Conservation (phyloP, 257 asterid species). For the Capsicum pubescens region DNA sequence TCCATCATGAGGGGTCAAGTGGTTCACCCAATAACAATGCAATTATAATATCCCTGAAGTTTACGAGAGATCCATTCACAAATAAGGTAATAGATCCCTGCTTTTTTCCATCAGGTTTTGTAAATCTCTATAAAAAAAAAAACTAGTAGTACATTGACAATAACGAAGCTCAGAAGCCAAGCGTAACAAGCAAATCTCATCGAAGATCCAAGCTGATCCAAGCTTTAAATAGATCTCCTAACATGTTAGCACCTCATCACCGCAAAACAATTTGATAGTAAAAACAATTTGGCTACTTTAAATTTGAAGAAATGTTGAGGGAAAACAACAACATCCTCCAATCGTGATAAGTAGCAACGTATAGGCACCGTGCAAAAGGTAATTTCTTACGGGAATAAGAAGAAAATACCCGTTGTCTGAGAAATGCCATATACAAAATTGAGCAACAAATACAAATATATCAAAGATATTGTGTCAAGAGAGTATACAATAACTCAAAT, state of each 20-base stretch:
- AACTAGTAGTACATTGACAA: background rate
- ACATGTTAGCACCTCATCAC: slow-evolving; percentile 79
- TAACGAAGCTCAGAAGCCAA: slow-evolving; percentile 85
- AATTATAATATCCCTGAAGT: background rate
- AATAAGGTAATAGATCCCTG: background rate
- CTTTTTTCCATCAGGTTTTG: slow-evolving; percentile 17
- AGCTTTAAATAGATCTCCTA: slow-evolving; percentile 49
- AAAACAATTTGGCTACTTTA: slow-evolving; percentile 52
- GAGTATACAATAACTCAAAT: slow-evolving; percentile 40
- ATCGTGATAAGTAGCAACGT: slow-evolving; percentile 70
- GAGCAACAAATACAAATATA: slow-evolving; percentile 32
- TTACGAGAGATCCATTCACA: slow-evolving; percentile 10
- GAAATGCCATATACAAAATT: slow-evolving; percentile 37
- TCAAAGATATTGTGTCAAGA: slow-evolving; percentile 72
- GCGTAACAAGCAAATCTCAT: slow-evolving; percentile 84
- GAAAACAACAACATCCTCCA: slow-evolving; percentile 44
- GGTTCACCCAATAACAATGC: slow-evolving; percentile 18
- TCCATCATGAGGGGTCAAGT: background rate
- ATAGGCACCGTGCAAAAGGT: slow-evolving; percentile 93
- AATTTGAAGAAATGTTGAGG: slow-evolving; percentile 57
- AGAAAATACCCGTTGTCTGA: slow-evolving; percentile 84
- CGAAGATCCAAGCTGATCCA: slow-evolving; percentile 45
- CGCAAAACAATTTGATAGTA: slow-evolving; percentile 30
- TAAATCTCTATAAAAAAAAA: too few relatives aligned
- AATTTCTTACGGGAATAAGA: slow-evolving; percentile 36